phyloP scores from a whole-genome alignment of 176 grass and related monocot genomes.

The Otatea glauca region DNA sequence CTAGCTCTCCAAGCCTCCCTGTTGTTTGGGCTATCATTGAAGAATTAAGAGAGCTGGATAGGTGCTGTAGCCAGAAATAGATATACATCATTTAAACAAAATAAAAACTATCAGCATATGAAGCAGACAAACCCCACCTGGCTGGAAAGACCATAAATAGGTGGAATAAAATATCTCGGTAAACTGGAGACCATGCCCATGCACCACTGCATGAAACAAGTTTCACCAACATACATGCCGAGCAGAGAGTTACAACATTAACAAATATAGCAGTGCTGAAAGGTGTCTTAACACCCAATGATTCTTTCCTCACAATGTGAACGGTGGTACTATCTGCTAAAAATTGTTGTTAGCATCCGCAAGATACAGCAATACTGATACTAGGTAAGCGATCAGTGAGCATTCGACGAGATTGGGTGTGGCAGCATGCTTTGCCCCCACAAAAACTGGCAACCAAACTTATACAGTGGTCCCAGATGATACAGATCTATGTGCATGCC shows the following conservation, averaged over 20 bases:
- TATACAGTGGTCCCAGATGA: not conserved
- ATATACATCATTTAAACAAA: not conserved
- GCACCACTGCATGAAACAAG: not conserved
- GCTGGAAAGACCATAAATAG: not conserved
- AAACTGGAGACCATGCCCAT: not conserved
- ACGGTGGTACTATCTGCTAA: constrained; percentile 14
- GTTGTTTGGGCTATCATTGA: not conserved
- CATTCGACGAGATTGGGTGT: not conserved
- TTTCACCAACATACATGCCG: constrained; percentile 10
- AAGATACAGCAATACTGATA: constrained; percentile 34
- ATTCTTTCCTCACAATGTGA: not conserved
- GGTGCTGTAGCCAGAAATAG: not conserved
- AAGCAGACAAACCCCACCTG: not conserved
- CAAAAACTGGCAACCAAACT: constrained; percentile 13
- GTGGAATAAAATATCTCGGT: not conserved
- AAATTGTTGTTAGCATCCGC: constrained; percentile 47
- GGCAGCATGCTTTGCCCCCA: not conserved
- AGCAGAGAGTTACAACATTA: constrained; percentile 31
- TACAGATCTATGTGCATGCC: not conserved
- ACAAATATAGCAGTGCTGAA: not conserved
- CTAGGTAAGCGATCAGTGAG: not conserved
- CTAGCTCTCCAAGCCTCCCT: not conserved
- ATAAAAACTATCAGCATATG: not conserved
- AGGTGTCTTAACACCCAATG: not conserved
- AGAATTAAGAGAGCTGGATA: not conserved